Base-by-base conservation (phyloP, 1,284 basidiomycete genomes). In the Naganishia sp. region DNA sequence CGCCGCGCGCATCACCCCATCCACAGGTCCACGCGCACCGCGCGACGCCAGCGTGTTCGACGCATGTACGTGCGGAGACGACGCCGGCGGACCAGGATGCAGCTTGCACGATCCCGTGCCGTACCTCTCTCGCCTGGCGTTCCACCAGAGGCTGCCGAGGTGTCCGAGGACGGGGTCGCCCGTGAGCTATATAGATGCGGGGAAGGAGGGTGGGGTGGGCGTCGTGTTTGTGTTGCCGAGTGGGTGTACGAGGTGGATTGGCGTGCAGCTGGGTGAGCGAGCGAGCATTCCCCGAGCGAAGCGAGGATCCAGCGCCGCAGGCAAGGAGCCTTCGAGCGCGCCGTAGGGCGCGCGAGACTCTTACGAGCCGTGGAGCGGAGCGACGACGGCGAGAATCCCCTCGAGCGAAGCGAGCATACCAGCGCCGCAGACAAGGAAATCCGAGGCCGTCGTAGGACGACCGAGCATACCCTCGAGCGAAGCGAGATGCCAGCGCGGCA, bases 241-340 rank as follows among this genome's bases (percentile, higher is more conserved):
- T 43, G 78, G 75, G 3, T 77, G 76, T 55, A 71, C 74, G 7
- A 63, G 78, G 36, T 79, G 78, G 77, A 70, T 78, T n/a, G 76
- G 72, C 9, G 74, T 75, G 0, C 72, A 75, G 5, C 74, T 77
- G 67, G 77, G 77, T 78, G 45, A 61, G 74, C 11, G 28, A 16
- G 16, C 48, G 28, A 48, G 45, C n/a, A 7, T 6, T 6, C 7
- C 44, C 21, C 21, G 15, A n/a, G 45, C 45, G 21, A 23, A 46
- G 16, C 16, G 45, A 46, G 3, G 1, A 7, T 49, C 36, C 36
- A 39, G 36, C 36, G 36, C 36, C 36, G 36, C 36, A 39, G 36
- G 36, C 36, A 39, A 39, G 36, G 36, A 39, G 7, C 36, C 13
- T 36, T 7, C 36, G 36, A 39, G 36, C 10, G 10, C 1, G 36